Conservation (phyloP, 2,329 filamentous ascomycete genomes). For the Pseudonectria buxi region DNA sequence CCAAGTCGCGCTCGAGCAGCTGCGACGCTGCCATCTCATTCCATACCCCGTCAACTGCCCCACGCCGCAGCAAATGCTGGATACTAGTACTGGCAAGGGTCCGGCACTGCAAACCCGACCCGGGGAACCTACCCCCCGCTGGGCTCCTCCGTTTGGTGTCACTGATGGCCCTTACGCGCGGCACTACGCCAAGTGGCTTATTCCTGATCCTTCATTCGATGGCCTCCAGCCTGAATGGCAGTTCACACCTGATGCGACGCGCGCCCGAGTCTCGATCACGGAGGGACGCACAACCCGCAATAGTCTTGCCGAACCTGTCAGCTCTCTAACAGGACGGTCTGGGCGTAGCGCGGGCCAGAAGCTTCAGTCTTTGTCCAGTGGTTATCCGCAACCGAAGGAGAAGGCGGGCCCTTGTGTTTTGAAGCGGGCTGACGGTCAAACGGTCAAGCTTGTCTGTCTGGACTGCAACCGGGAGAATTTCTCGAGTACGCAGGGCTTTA, state of each 20-base stretch:
- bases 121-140: conserved; percentile 62
- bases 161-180: conserved; percentile 87
- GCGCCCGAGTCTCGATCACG: conserved; percentile 37
- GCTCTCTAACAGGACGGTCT: conserved; percentile 44
- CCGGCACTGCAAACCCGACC: conserved; percentile 56
- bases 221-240: conserved; percentile 48
- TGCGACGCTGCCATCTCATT: conserved; percentile 86
- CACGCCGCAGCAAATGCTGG: conserved; percentile 59
- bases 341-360: conserved; percentile 52
- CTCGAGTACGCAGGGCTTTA: conserved; percentile 95
- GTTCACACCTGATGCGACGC: conserved; percentile 33
- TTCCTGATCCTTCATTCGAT: conserved; percentile 83
- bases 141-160: conserved; percentile 85
- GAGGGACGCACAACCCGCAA: conserved; percentile 78
- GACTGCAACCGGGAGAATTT: conserved; percentile 89
- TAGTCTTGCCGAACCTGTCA: conserved; percentile 43
- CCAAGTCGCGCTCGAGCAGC: conserved; percentile 85
- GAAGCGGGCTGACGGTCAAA: conserved; percentile 76
- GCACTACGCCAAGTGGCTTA: conserved; percentile 93
- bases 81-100: conserved; percentile 69
- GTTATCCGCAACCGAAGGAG: conserved; percentile 68
- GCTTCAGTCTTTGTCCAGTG: conserved; percentile 62
- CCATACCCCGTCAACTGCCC: conserved; percentile 72
- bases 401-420: conserved; percentile 78
- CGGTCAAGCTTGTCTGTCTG: conserved; percentile 84